These are phyloP conservation scores for Epichloe bromicola DNA, from an alignment of 2,329 filamentous ascomycete genomes.

Conservation along the genomic window DNA sequence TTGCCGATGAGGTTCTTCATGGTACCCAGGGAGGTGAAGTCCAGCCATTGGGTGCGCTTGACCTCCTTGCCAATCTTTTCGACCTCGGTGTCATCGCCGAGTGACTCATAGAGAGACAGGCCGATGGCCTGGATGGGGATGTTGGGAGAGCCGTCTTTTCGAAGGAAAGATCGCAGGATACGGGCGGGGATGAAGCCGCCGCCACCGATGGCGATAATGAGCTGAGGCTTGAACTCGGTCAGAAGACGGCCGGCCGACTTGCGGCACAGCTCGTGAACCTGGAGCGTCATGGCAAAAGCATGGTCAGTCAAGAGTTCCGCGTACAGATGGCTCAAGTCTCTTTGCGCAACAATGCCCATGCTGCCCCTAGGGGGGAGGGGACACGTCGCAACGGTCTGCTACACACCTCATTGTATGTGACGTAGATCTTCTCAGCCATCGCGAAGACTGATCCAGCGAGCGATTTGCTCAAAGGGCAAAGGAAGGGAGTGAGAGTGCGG, in stretches of 20 bases:
- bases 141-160: slow-evolving; percentile 73
- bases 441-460: slow-evolving; percentile 20
- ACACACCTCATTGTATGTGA: slow-evolving; percentile 83
- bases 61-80: slow-evolving; percentile 86
- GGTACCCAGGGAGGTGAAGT: slow-evolving; percentile 70
- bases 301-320: not conserved
- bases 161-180: slow-evolving; percentile 95
- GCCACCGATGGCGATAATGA: slow-evolving; percentile 97
- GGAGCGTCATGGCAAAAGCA: not conserved
- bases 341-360: not conserved
- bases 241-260: slow-evolving; percentile 71
- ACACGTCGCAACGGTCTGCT: not conserved
- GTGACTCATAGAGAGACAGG: slow-evolving; percentile 87
- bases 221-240: slow-evolving; percentile 74
- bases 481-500: too few relatives aligned
- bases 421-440: slow-evolving; percentile 77
- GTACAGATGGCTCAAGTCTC: not conserved
- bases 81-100: slow-evolving; percentile 39
- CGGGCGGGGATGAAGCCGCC: slow-evolving; percentile 94
- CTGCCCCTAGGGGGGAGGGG: not conserved
- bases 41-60: slow-evolving; percentile 95
- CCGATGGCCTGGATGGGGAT: slow-evolving; percentile 99
- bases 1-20: slow-evolving; percentile 86
- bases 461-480: too few relatives aligned
- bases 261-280: slow-evolving; percentile 98